Percentiles rank a stretch among this genome's conserved stretches.
Conservation (phyloP, 345 rosid species). For the Bruguiera gymnorhiza region DNA sequence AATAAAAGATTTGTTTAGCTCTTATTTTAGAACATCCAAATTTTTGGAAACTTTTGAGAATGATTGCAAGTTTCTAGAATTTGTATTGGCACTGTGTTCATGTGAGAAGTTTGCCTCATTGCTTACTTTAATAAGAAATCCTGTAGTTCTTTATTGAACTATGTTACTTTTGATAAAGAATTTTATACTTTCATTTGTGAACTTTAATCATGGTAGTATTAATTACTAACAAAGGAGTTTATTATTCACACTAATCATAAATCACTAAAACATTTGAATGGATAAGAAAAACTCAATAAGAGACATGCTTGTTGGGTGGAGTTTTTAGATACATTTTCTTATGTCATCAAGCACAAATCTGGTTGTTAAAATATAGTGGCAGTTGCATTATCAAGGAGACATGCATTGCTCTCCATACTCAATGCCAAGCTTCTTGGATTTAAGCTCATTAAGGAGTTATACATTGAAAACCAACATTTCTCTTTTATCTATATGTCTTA, state of each 20-base stretch:
- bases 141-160: background rate
- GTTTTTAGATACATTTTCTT: background rate
- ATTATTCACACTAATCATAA: background rate
- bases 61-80: background rate
- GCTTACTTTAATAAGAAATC: background rate
- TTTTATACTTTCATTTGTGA: background rate
- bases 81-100: no score
- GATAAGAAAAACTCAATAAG: background rate
- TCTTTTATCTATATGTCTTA: background rate
- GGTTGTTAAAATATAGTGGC: no score
- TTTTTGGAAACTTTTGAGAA: no score
- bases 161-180: background rate
- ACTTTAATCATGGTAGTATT: background rate
- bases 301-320: background rate
- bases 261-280: background rate
- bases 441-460: background rate
- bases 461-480: background rate
- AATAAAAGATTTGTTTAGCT: no score
- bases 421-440: background rate
- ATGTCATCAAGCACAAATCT: background rate
- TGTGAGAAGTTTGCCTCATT: background rate
- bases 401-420: background rate
- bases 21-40: background rate
- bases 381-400: background rate
- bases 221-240: background rate